Conservation (phyloP, 805 yeast genomes). For the Ogataea pini region DNA sequence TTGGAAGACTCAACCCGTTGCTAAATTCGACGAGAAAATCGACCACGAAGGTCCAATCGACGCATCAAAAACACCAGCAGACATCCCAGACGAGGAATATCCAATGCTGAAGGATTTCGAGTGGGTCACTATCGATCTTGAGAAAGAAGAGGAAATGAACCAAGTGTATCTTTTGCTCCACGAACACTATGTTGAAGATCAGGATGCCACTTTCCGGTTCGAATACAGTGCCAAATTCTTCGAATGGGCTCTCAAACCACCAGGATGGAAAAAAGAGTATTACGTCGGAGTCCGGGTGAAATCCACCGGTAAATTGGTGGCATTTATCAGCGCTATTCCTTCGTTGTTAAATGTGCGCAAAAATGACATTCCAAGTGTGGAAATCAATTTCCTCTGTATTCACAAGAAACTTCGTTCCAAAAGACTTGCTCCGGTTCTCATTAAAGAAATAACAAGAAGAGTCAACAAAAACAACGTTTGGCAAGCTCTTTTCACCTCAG, state of each 20-base stretch:
- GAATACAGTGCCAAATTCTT: conserved; percentile 81
- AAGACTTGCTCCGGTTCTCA: conserved; percentile 90
- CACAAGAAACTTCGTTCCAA: conserved; percentile 94
- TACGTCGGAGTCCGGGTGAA: conserved; percentile 90
- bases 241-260: conserved; percentile 91
- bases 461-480: conserved; percentile 82
- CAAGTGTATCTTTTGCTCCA: conserved; percentile 80
- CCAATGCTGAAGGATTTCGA: conserved; percentile 79
- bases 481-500: conserved; percentile 97
- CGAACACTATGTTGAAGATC: conserved; percentile 93
- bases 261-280: conserved; percentile 91
- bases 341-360: conserved; percentile 59
- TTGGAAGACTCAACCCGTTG: conserved; percentile 98
- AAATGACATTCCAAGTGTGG: conserved; percentile 60
- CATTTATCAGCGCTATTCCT: conserved; percentile 92
- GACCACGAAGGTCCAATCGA: conserved; percentile 83
- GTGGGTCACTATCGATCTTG: conserved; percentile 80
- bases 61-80: conserved; percentile 60
- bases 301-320: conserved; percentile 74
- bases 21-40: conserved; percentile 67
- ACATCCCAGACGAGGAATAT: conserved; percentile 69
- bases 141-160: conserved; percentile 54
- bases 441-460: conserved; percentile 91
- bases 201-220: conserved; percentile 88
- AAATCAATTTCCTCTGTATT: conserved; percentile 90